A percentile compares a stretch with the other conserved stretches of the same genome.
Evolutionary conservation across 2,329 filamentous ascomycete species (phyloP).

Genomic region (Colletotrichum sp.): DNA sequence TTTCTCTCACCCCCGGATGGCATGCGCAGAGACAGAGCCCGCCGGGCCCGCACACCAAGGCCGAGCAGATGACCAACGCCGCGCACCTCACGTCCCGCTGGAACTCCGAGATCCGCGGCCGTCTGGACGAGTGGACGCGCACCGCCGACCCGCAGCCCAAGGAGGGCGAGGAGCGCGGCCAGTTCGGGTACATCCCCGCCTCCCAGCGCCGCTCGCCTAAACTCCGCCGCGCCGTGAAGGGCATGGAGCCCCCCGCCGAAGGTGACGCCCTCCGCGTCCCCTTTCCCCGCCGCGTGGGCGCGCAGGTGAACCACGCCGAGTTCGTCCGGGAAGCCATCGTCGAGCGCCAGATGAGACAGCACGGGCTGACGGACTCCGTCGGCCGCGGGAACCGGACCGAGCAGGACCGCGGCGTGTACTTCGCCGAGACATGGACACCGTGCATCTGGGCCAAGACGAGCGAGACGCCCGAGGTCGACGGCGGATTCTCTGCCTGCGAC

Average conservation of each 20-base stretch:
- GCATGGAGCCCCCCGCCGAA: not conserved
- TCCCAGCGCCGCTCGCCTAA: not conserved
- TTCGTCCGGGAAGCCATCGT: conserved; percentile 50
- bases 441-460: conserved; percentile 37
- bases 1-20: conserved; percentile 61
- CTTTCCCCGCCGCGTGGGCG: conserved; percentile 44
- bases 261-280: conserved; percentile 34
- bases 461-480: not conserved
- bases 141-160: conserved; percentile 26
- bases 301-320: conserved; percentile 44
- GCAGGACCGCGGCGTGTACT: conserved; percentile 37
- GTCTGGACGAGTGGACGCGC: conserved; percentile 49
- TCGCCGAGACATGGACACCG: conserved; percentile 46
- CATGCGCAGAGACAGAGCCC: conserved; percentile 44
- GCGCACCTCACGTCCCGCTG: conserved; percentile 54
- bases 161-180: not conserved
- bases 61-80: conserved; percentile 61
- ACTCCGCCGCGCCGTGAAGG: not conserved
- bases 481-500: conserved; percentile 36
- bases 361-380: conserved; percentile 44
- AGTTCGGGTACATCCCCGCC: not conserved
- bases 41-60: conserved; percentile 48
- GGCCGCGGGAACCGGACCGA: conserved; percentile 44
- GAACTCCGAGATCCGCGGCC: conserved; percentile 49
- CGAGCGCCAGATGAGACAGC: conserved; percentile 51